A percentile compares a stretch with the other conserved stretches of the same genome.
These are phyloP conservation scores for Boletus sp. DNA, from an alignment of 768 basidiomycete genomes.

Conservation along the genomic window DNA sequence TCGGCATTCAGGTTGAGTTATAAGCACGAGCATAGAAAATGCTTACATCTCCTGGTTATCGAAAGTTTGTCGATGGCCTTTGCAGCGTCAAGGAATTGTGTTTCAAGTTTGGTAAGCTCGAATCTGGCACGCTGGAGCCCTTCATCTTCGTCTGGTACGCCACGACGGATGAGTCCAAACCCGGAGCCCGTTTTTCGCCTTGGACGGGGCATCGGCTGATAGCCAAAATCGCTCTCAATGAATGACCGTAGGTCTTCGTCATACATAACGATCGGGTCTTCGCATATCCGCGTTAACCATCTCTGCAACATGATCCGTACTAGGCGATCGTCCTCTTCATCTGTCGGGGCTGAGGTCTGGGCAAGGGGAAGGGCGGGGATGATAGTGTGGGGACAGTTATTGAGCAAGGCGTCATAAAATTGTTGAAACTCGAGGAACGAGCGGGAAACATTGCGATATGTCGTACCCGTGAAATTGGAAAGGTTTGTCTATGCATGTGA, in stretches of 20 bases:
- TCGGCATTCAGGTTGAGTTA: not conserved
- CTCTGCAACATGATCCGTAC: conserved; percentile 93
- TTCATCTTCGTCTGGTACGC: conserved; percentile 92
- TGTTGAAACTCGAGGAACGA: conserved; percentile 94
- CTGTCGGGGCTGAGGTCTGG: conserved; percentile 93
- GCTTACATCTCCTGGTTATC: conserved; percentile 69
- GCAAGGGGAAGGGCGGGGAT: conserved; percentile 94
- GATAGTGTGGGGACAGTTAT: conserved; percentile 94
- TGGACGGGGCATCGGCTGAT: conserved; percentile 77
- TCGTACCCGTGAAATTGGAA: conserved; percentile 81
- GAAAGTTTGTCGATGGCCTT: conserved; percentile 88
- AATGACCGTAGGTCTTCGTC: conserved; percentile 96
- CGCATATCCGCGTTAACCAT: conserved; percentile 91
- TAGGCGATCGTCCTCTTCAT: conserved; percentile 96
- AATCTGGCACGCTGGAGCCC: conserved; percentile 86
- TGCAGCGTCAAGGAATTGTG: conserved; percentile 88
- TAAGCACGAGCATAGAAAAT: not conserved
- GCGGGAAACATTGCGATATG: conserved; percentile 91
- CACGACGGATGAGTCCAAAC: conserved; percentile 72
- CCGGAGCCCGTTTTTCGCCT: conserved; percentile 70
- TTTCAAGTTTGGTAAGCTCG: conserved; percentile 88
- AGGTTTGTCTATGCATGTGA: conserved; percentile 72
- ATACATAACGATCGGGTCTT: conserved; percentile 80
- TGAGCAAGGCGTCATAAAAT: conserved; percentile 86
- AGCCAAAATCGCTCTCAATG: conserved; percentile 97